Evolutionary conservation across 495 filamentous ascomycete species (phyloP).

Genomic region (Tuber aestivum): DNA sequence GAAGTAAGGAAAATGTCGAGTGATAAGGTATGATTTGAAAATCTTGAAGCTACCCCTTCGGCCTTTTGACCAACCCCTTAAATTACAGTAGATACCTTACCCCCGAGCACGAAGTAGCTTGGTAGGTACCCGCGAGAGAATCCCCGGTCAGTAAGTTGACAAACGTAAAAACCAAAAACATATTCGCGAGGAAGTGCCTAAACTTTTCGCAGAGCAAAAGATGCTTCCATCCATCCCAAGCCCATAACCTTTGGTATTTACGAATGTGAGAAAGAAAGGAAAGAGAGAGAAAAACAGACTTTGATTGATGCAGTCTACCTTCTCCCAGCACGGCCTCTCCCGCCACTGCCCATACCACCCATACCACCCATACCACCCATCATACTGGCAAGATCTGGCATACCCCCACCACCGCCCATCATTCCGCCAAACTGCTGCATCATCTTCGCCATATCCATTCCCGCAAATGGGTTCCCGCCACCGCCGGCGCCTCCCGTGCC

Average conservation of each 20-base stretch:
- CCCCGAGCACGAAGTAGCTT: background rate
- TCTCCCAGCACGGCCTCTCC: constrained; percentile 20
- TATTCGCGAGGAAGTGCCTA: background rate
- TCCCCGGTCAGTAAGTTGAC: background rate
- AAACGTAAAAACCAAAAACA: background rate
- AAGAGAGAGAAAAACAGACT: constrained; percentile 6
- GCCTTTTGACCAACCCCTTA: background rate
- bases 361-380: constrained; percentile 41
- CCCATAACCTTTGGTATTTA: background rate
- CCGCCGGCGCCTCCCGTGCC: constrained; percentile 48
- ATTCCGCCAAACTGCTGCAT: constrained; percentile 75
- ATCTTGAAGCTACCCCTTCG: background rate
- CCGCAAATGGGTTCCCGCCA: constrained; percentile 51
- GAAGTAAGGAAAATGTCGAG: background rate
- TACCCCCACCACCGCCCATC: constrained; percentile 54
- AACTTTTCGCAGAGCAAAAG: background rate
- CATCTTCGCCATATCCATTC: constrained; percentile 69
- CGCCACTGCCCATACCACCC: constrained; percentile 44
- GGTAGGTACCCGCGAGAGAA: background rate
- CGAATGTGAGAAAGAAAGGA: background rate
- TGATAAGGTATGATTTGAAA: background rate
- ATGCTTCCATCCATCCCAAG: background rate
- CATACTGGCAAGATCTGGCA: constrained; percentile 35
- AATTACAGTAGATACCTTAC: background rate
- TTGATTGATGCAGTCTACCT: constrained; percentile 16